phyloP scores from a whole-genome alignment of 805 yeast species.

The Zygoascus flipseniorum region DNA sequence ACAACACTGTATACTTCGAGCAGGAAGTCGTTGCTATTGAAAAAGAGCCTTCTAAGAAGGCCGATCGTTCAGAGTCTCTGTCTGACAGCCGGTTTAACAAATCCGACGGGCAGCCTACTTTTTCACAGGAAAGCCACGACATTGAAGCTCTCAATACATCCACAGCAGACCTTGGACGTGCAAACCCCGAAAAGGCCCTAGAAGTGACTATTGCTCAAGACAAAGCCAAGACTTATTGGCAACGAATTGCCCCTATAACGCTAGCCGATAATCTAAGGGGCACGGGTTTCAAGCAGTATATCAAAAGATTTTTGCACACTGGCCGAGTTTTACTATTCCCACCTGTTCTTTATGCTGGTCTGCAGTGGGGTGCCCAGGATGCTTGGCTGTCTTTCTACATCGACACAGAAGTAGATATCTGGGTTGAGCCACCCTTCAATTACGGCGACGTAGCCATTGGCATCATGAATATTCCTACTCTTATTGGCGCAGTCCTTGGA shows the following conservation, averaged over 20 bases:
- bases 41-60: not conserved
- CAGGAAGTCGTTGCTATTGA: not conserved
- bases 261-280: conserved; percentile 51
- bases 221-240: conserved; percentile 4
- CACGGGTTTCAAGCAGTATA: conserved; percentile 56
- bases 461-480: conserved; percentile 62
- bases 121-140: not conserved
- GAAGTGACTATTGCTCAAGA: not conserved
- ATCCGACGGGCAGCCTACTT: not conserved
- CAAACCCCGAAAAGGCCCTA: not conserved
- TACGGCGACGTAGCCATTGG: conserved; percentile 62
- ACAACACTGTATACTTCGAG: not conserved
- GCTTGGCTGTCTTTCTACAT: conserved; percentile 67
- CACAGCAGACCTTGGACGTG: not conserved
- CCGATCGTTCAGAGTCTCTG: not conserved
- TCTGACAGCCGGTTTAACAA: no score
- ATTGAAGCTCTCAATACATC: not conserved
- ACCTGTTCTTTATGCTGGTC: conserved; percentile 49
- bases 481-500: conserved; percentile 46
- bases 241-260: conserved; percentile 23
- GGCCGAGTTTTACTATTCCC: conserved; percentile 35
- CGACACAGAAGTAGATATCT: conserved; percentile 62
- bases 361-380: conserved; percentile 74
- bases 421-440: conserved; percentile 58
- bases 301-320: conserved; percentile 41